Base-by-base conservation (phyloP, 306 rosid species). In the Trifolium repens region DNA sequence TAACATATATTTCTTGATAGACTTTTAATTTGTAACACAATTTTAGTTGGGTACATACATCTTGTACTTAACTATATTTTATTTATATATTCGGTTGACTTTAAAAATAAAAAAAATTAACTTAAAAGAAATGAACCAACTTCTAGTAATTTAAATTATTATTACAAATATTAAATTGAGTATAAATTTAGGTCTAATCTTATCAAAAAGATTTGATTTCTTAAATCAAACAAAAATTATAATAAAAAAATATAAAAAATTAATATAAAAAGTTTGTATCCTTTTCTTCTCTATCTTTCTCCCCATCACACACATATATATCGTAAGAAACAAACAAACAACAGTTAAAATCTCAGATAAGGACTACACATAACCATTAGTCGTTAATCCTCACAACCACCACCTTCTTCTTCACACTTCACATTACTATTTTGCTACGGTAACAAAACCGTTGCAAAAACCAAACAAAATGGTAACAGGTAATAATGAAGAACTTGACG, bases 381-480 rank as follows among this genome's bases (percentile, higher is more conserved):
- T 14, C 43, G 44, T 61, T 8, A 61, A 58, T 50, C 8, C 7
- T 32, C 34, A 52, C 67, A 54, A 40, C 40, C 30, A n/a, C 15
- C 3, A 35, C 10, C 54, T 59, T 57, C 17, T 37, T 24, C n/a
- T 12, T 12, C 6, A n/a, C 11, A 44, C 24, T n/a, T 50, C 67
- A 26, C 67, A 32, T 30, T 32, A 2, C 67, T 61, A 2, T 2
- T 2, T 8, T 14, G 24, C 44, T 6, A 61, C 67, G 44, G 24
- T 61, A 15, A 49, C 81, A 8, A 24, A 24, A 59, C 59, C 67
- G 26, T 67, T 10, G 59, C 79, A 32, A 59, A 73, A 72, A 55
- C 3, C 42, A 70, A 70, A 44, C 3, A 54, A 70, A 44, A 91
- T 93, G 96, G 96, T 85, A 37, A 76, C 85, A 1, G 78, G 84